Base-by-base conservation (phyloP, 768 basidiomycete genomes). In the Flagelloscypha sp. region DNA sequence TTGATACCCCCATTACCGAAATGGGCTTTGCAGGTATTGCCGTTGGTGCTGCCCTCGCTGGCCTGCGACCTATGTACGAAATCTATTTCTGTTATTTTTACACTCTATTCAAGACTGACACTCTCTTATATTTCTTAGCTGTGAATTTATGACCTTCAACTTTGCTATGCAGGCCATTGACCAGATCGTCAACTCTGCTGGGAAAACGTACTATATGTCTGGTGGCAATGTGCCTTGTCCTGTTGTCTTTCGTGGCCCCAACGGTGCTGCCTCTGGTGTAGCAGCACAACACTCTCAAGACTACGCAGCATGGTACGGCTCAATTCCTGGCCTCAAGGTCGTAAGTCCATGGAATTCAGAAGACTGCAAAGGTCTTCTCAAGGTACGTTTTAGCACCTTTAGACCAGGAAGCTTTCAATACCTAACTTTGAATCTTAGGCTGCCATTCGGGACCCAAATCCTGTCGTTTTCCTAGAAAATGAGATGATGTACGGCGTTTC, bases 121-220 rank as follows among this genome's bases (percentile, higher is more conserved):
- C 27, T 24, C 23, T 31, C 36, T 41, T 45, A 17, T 46, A 27
- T 20, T 24, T 25, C 19, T 22, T 41, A 90, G 87, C 53, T 97
- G 93, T 74, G 94, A 98, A 70, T 99, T 97, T 70, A 98, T 97
- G 94, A 98, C 94, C 11, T 98, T 94, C 73, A 98, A 99, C 73
- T 98, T 99, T 57, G 94, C 94, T 46, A 99, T 98, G 94, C 90
- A 93, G 65, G 93, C 95, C 40, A 98, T 99, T 58, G 95, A 99
- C 66, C 95, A 99, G 55, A 99, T 99, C 44, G 90, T 99, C 62
- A 99, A 99, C 74, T 98, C 95, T n/a, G 95, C 85, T 37, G 95
- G 89, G 42, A 99, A 98, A 72, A 99, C 95, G 4, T 93, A 97
- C 65, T 99, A 99, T 76, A 99, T 99, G 95, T 98, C 95, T 24